Evolutionary conservation across 2,329 filamentous ascomycete species (phyloP).

Genomic region (Sporothrix pseudoabietina): DNA sequence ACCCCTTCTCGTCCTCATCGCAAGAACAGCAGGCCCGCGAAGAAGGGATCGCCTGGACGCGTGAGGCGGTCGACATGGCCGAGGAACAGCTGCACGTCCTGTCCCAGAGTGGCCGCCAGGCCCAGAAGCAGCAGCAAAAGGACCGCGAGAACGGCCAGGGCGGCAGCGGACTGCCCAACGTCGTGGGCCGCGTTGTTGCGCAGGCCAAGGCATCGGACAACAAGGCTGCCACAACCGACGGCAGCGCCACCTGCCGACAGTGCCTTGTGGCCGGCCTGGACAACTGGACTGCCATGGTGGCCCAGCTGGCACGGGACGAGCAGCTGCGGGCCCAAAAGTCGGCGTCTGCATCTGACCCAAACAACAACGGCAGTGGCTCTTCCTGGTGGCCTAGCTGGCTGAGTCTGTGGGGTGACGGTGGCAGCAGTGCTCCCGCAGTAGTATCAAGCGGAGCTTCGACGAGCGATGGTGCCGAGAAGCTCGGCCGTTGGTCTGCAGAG

Average conservation of each 20-base stretch:
- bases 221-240: conserved; percentile 36
- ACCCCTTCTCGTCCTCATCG: conserved; percentile 54
- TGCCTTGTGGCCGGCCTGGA: conserved; percentile 75
- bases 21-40: conserved; percentile 51
- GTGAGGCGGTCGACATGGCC: conserved; percentile 80
- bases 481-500: conserved; percentile 58
- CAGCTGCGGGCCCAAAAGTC: background rate
- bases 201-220: background rate
- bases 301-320: conserved; percentile 60
- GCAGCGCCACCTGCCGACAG: conserved; percentile 67
- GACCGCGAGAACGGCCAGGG: background rate
- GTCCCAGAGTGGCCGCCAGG: conserved; percentile 32
- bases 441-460: conserved; percentile 36
- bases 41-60: conserved; percentile 83
- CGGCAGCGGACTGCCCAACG: background rate
- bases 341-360: conserved; percentile 25
- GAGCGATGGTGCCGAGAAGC: conserved; percentile 41
- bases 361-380: background rate
- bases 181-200: background rate
- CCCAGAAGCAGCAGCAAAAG: conserved; percentile 13
- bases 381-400: conserved; percentile 44
- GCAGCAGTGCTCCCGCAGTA: conserved; percentile 39
- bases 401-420: conserved; percentile 46
- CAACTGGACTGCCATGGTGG: conserved; percentile 84
- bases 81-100: conserved; percentile 65